Conservation (phyloP, 148 eudicot species). For the Selenicereus undatus region DNA sequence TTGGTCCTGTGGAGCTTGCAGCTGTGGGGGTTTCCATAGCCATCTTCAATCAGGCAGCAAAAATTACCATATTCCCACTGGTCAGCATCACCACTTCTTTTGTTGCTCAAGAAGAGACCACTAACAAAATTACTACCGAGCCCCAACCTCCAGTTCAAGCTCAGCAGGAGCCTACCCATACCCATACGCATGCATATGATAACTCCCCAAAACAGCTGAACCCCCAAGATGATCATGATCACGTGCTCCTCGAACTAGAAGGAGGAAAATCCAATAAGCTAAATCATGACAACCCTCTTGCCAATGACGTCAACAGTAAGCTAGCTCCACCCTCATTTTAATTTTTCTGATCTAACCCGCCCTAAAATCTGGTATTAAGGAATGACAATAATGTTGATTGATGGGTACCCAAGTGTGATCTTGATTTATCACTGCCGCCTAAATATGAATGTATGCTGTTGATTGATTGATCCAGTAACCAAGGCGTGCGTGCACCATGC, state of each 20-base stretch:
- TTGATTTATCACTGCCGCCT: no score
- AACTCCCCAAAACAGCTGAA: neutral
- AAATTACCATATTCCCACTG: constrained; percentile 78
- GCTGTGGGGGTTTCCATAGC: constrained; percentile 96
- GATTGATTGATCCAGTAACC: no score
- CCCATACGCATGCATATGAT: neutral
- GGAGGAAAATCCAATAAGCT: constrained; percentile 20
- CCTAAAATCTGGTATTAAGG: no score
- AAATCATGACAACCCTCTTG: constrained; percentile 6
- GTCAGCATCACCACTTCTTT: constrained; percentile 94
- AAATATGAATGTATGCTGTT: no score
- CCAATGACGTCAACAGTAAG: constrained; percentile 17
- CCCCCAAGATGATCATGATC: constrained; percentile 12
- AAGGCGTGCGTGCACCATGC: no score
- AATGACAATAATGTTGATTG: no score
- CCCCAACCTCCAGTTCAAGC: neutral
- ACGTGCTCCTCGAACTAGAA: constrained; percentile 35
- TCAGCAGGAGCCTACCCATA: neutral
- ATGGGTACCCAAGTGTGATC: no score
- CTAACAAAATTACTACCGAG: constrained; percentile 18
- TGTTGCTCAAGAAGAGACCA: constrained; percentile 84
- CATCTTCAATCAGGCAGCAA: constrained; percentile 88
- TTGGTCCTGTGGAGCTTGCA: constrained; percentile 85
- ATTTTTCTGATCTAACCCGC: no score
- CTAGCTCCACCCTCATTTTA: neutral